A percentile compares a stretch with the other conserved stretches of the same genome.
These are phyloP conservation scores for Phanerochaete carnosa DNA, from an alignment of 768 basidiomycete genomes.

Conservation along the genomic window DNA sequence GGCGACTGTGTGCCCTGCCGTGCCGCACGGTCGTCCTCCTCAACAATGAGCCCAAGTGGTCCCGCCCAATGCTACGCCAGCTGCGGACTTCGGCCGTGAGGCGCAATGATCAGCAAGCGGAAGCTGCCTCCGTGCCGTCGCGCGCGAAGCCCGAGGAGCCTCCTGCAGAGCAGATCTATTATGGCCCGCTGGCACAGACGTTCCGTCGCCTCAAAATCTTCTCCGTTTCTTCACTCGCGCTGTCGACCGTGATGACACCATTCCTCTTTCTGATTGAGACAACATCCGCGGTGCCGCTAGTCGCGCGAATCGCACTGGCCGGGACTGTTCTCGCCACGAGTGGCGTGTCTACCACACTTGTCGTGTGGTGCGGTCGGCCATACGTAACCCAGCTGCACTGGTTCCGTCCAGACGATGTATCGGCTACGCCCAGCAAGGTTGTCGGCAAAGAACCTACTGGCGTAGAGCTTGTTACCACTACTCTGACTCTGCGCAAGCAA, in stretches of 20 bases:
- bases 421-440: slow-evolving; percentile 22
- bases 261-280: slow-evolving; percentile 77
- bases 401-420: slow-evolving; percentile 41
- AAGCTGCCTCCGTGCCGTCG: neutral
- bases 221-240: slow-evolving; percentile 72
- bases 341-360: slow-evolving; percentile 68
- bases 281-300: slow-evolving; percentile 60
- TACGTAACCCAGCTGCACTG: slow-evolving; percentile 67
- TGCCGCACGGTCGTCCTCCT: neutral
- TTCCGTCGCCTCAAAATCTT: slow-evolving; percentile 81
- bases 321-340: slow-evolving; percentile 70
- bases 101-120: neutral
- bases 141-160: neutral
- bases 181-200: slow-evolving; percentile 68
- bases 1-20: neutral
- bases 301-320: slow-evolving; percentile 66
- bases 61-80: neutral
- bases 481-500: slow-evolving; percentile 53
- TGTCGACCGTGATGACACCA: slow-evolving; percentile 68
- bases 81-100: slow-evolving; percentile 1
- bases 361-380: slow-evolving; percentile 68
- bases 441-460: slow-evolving; percentile 35
- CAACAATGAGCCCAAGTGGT: neutral
- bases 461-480: slow-evolving; percentile 69
- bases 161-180: slow-evolving; percentile 41